A percentile compares a stretch with the other conserved stretches of the same genome.
phyloP scores from a whole-genome alignment of 2,329 filamentous ascomycete species.

The Aureobasidium sp. region DNA sequence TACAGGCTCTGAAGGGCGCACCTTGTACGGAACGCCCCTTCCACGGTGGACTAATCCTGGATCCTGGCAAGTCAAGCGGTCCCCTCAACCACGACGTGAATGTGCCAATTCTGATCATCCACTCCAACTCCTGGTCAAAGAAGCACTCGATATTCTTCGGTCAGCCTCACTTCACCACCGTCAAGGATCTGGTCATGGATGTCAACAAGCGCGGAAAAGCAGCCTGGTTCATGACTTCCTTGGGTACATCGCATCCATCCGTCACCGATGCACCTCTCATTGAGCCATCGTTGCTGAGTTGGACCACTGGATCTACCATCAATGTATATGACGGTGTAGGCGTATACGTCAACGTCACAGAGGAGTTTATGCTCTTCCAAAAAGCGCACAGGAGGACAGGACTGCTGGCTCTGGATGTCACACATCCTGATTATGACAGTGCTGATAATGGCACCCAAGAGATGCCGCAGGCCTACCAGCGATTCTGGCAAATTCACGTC shows the following conservation, averaged over 20 bases:
- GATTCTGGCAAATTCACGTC: slow-evolving; percentile 37
- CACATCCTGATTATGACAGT: slow-evolving; percentile 28
- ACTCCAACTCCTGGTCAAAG: slow-evolving; percentile 57
- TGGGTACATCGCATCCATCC: slow-evolving; percentile 44
- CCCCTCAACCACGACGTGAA: slow-evolving; percentile 50
- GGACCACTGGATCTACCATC: slow-evolving; percentile 53
- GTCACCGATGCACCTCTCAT: slow-evolving; percentile 59
- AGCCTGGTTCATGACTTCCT: slow-evolving; percentile 36
- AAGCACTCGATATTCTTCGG: slow-evolving; percentile 51
- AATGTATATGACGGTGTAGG: slow-evolving; percentile 46
- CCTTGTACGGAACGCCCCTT: slow-evolving; percentile 38
- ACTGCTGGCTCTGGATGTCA: slow-evolving; percentile 43
- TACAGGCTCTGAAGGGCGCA: slow-evolving; percentile 49
- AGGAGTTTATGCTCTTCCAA: slow-evolving; percentile 48
- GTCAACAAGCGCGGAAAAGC: slow-evolving; percentile 33
- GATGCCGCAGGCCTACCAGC: slow-evolving; percentile 21
- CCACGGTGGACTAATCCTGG: slow-evolving; percentile 51
- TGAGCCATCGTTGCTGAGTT: slow-evolving; percentile 50
- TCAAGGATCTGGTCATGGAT: slow-evolving; percentile 45
- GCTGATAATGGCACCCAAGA: not conserved
- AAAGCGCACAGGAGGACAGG: slow-evolving; percentile 35
- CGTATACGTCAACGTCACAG: slow-evolving; percentile 52
- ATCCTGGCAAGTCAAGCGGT: slow-evolving; percentile 57
- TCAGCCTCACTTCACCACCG: slow-evolving; percentile 55
- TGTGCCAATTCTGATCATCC: slow-evolving; percentile 52